Conservation (phyloP, 1,284 basidiomycete species). For the Rhodotorula glutinis region DNA sequence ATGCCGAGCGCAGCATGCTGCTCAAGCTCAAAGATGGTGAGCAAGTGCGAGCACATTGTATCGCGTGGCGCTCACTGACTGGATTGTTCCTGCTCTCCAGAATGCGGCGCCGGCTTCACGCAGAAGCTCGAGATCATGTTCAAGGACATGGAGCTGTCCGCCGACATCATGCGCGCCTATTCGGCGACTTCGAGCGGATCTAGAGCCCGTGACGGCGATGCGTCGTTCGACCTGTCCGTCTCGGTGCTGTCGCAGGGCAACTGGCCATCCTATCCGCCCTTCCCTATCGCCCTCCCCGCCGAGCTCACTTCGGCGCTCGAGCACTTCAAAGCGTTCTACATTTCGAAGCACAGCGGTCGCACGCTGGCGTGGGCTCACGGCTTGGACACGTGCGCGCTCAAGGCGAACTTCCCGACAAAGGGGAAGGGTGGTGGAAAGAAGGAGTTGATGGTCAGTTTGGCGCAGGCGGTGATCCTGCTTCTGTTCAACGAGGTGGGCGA, state of each 20-base stretch:
- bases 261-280: conserved; percentile 53
- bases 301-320: conserved; percentile 65
- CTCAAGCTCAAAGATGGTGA: conserved; percentile 79
- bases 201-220: neutral
- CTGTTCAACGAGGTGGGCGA: conserved; percentile 69
- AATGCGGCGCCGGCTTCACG: conserved; percentile 79
- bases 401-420: conserved; percentile 58
- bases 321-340: conserved; percentile 67
- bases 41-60: conserved; percentile 40
- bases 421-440: conserved; percentile 58
- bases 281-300: conserved; percentile 36
- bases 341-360: conserved; percentile 63
- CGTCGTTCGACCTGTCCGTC: conserved; percentile 52
- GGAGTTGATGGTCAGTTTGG: conserved; percentile 85
- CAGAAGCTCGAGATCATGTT: conserved; percentile 87
- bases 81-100: conserved; percentile 49
- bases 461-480: conserved; percentile 81
- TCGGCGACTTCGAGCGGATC: conserved; percentile 42
- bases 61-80: no score
- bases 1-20: conserved; percentile 85
- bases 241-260: conserved; percentile 57
- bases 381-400: conserved; percentile 69
- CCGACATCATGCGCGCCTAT: conserved; percentile 53
- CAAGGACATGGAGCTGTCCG: conserved; percentile 38
- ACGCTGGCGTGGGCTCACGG: conserved; percentile 78